Percentiles rank a stretch among this genome's conserved stretches.
phyloP scores from a whole-genome alignment of 2,329 filamentous ascomycete genomes.

The Akanthomyces uredinophilus region DNA sequence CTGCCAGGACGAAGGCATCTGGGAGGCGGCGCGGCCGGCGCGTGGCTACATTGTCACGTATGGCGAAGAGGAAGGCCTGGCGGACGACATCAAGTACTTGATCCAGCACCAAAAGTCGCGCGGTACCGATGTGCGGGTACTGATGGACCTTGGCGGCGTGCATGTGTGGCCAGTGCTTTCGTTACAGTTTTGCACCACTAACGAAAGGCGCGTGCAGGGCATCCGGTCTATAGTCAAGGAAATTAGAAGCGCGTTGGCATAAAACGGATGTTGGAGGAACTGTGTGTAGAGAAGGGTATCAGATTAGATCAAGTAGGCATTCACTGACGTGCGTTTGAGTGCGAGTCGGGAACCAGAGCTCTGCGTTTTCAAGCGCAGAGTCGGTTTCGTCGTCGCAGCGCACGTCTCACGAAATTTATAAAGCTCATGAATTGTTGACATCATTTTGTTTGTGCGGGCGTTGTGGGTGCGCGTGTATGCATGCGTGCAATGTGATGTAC shows the following conservation, averaged over 20 bases:
- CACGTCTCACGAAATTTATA: constrained; percentile 27
- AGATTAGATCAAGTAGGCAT: constrained; percentile 62
- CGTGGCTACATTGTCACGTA: constrained; percentile 66
- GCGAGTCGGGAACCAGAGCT: constrained; percentile 42
- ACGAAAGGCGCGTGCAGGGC: constrained; percentile 47
- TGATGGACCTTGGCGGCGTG: constrained; percentile 61
- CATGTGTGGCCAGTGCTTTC: constrained; percentile 79
- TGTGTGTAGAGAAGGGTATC: constrained; percentile 28
- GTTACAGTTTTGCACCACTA: constrained; percentile 47
- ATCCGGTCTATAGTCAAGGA: constrained; percentile 38
- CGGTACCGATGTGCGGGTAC: constrained; percentile 48
- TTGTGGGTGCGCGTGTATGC: neutral
- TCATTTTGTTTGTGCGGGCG: constrained; percentile 24
- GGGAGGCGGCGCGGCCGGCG: constrained; percentile 60
- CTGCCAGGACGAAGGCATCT: constrained; percentile 61
- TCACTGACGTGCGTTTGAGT: constrained; percentile 27
- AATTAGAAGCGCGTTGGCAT: constrained; percentile 29
- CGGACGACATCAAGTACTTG: constrained; percentile 60
- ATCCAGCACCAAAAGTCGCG: constrained; percentile 50
- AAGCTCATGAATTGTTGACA: constrained; percentile 37
- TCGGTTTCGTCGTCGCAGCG: constrained; percentile 45
- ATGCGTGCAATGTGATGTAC: constrained; percentile 14
- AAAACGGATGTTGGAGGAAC: constrained; percentile 2
- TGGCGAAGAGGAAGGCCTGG: constrained; percentile 73
- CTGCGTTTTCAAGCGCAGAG: constrained; percentile 18